These are phyloP conservation scores for Collybia nuda DNA, from an alignment of 768 basidiomycete species.

Conservation along the genomic window DNA sequence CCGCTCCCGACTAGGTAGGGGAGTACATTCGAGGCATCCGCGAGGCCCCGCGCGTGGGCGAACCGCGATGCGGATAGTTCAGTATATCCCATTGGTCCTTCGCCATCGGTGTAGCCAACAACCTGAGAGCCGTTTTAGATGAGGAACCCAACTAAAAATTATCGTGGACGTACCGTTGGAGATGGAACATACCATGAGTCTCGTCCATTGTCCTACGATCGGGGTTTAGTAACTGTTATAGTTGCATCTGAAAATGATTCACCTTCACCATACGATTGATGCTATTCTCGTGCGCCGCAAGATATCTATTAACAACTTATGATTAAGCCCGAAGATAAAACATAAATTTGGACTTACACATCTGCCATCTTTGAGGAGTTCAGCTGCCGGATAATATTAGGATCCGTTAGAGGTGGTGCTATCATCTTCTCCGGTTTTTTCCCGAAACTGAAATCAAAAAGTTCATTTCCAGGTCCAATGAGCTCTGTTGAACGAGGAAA, in stretches of 20 bases:
- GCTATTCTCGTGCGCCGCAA: slow-evolving; percentile 33
- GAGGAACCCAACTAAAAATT: neutral
- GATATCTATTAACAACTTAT: slow-evolving; percentile 20
- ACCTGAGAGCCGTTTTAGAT: slow-evolving; percentile 18
- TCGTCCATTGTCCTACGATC: slow-evolving; percentile 34
- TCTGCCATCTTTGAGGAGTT: slow-evolving; percentile 25
- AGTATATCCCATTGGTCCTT: slow-evolving; percentile 37
- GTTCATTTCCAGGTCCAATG: slow-evolving; percentile 25
- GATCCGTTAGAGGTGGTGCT: slow-evolving; percentile 16
- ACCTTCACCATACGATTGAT: slow-evolving; percentile 37
- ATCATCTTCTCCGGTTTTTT: slow-evolving; percentile 17
- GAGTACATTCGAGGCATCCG: slow-evolving; percentile 39
- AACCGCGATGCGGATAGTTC: slow-evolving; percentile 30
- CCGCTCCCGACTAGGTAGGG: slow-evolving; percentile 42
- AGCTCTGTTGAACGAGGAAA: slow-evolving; percentile 28
- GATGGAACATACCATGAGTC: slow-evolving; percentile 39
- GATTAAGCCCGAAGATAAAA: no score
- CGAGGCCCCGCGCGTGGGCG: slow-evolving; percentile 30
- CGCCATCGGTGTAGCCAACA: slow-evolving; percentile 34
- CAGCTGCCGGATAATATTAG: slow-evolving; percentile 19
- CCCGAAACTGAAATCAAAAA: slow-evolving; percentile 18
- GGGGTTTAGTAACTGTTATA: neutral
- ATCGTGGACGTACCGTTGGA: slow-evolving; percentile 30
- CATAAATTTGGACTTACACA: slow-evolving; percentile 15
- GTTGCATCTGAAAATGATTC: neutral